Percentiles rank a stretch among this genome's conserved stretches.
Evolutionary conservation across 2,329 filamentous ascomycete species (phyloP).

Genomic region (Xylariaceae sp.): DNA sequence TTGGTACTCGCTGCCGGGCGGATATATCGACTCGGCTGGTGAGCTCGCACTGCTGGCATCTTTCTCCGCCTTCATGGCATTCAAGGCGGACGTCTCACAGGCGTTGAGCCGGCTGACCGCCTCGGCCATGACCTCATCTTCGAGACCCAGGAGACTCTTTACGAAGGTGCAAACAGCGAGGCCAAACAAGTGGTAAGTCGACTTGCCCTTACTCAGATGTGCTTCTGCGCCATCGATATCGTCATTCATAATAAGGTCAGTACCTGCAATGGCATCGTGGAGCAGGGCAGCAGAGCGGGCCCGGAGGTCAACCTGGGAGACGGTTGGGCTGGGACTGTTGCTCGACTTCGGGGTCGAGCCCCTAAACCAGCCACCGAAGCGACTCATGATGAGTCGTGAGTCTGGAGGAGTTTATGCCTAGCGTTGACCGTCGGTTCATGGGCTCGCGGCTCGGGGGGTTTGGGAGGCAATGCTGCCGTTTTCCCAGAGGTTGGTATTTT

Average conservation of each 20-base stretch:
- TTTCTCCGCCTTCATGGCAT: conserved; percentile 70
- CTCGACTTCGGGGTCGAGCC: conserved; percentile 35
- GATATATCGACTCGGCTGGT: conserved; percentile 54
- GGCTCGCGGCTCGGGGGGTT: background rate
- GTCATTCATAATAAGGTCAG: conserved; percentile 76
- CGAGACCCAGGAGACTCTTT: conserved; percentile 79
- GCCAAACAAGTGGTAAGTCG: conserved; percentile 84
- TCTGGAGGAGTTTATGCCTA: background rate
- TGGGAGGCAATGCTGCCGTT: background rate
- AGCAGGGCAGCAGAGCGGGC: conserved; percentile 50
- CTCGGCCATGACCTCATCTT: conserved; percentile 85
- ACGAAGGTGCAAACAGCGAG: conserved; percentile 79
- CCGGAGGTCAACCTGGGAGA: conserved; percentile 32
- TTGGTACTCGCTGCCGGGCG: conserved; percentile 79
- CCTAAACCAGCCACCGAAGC: conserved; percentile 49
- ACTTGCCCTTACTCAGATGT: conserved; percentile 64
- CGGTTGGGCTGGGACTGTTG: conserved; percentile 30
- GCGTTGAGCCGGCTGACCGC: conserved; percentile 66
- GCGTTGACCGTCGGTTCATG: conserved; percentile 5
- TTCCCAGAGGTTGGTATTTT: background rate
- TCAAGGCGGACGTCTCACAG: conserved; percentile 70
- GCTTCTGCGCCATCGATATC: conserved; percentile 80
- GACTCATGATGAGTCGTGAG: conserved; percentile 38
- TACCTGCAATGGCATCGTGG: conserved; percentile 57
- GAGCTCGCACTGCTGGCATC: conserved; percentile 37